A percentile compares a stretch with the other conserved stretches of the same genome.
phyloP scores from a whole-genome alignment of 73 alveolate genomes.

The Paramecium sonneborni region DNA sequence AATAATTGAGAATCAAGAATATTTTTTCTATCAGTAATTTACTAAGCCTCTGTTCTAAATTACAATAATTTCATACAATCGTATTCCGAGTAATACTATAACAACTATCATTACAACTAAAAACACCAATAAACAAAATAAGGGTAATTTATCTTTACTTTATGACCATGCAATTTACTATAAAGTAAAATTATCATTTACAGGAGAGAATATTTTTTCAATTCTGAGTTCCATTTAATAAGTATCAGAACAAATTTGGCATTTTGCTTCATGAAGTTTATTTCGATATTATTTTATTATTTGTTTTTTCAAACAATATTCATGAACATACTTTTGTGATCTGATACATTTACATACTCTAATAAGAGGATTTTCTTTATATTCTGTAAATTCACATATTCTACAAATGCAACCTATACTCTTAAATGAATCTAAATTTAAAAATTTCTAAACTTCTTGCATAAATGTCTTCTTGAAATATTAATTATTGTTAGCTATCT shows the following conservation, averaged over 20 bases:
- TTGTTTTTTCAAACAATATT: slow-evolving; percentile 14
- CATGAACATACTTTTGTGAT: slow-evolving; percentile 16
- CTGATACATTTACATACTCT: background rate
- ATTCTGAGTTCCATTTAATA: background rate
- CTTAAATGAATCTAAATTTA: slow-evolving; percentile 16
- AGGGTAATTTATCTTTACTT: slow-evolving; percentile 37
- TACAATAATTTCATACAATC: background rate
- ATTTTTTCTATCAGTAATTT: background rate
- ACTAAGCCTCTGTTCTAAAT: background rate
- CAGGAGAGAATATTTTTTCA: background rate
- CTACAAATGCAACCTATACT: slow-evolving; percentile 11
- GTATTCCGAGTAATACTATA: background rate
- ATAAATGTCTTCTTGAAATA: background rate
- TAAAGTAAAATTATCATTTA: background rate
- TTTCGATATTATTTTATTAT: background rate
- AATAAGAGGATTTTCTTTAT: background rate
- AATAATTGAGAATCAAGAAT: background rate
- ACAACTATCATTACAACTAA: slow-evolving; percentile 1
- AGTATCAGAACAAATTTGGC: background rate
- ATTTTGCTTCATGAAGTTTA: background rate
- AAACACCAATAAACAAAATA: background rate
- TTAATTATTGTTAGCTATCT: background rate
- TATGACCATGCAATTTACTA: background rate
- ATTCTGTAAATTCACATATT: background rate
- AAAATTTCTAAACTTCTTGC: background rate